Percentiles rank a stretch among this genome's conserved stretches.
These are phyloP conservation scores for Saccharomycopsis fermentans DNA, from an alignment of 805 yeast genomes.

Conservation along the genomic window DNA sequence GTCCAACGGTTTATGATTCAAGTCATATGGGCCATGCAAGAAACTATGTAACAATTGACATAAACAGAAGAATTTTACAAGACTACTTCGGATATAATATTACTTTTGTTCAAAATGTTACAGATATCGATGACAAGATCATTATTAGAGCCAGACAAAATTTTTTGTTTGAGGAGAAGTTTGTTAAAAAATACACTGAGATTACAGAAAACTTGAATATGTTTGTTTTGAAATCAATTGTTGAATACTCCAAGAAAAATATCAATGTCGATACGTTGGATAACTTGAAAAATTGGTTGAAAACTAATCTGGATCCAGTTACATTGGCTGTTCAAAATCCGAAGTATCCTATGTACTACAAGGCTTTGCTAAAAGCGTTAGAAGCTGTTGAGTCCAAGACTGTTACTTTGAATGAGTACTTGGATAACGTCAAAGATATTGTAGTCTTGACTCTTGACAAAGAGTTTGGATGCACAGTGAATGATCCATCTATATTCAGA, in stretches of 20 bases:
- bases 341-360: conserved; percentile 78
- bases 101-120: conserved; percentile 87
- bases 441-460: conserved; percentile 64
- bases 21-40: conserved; percentile 99
- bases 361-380: conserved; percentile 47
- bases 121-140: conserved; percentile 98
- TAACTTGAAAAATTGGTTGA: conserved; percentile 44
- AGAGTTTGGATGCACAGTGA: conserved; percentile 62
- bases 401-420: conserved; percentile 29
- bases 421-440: conserved; percentile 57
- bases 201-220: conserved; percentile 20
- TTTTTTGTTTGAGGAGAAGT: conserved; percentile 56
- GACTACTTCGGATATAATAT: conserved; percentile 89
- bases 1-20: conserved; percentile 95
- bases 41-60: conserved; percentile 90
- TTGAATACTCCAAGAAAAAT: conserved; percentile 17
- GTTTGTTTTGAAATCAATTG: conserved; percentile 4
- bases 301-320: conserved; percentile 14
- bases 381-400: conserved; percentile 20
- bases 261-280: conserved; percentile 23
- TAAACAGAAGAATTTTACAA: conserved; percentile 78
- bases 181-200: conserved; percentile 26
- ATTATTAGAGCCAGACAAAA: conserved; percentile 90
- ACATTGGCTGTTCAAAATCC: conserved; percentile 51
- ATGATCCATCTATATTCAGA: conserved; percentile 76